A percentile compares a stretch with the other conserved stretches of the same genome.
Conservation (phyloP, 148 eudicot species). For the Silene uniflora region DNA sequence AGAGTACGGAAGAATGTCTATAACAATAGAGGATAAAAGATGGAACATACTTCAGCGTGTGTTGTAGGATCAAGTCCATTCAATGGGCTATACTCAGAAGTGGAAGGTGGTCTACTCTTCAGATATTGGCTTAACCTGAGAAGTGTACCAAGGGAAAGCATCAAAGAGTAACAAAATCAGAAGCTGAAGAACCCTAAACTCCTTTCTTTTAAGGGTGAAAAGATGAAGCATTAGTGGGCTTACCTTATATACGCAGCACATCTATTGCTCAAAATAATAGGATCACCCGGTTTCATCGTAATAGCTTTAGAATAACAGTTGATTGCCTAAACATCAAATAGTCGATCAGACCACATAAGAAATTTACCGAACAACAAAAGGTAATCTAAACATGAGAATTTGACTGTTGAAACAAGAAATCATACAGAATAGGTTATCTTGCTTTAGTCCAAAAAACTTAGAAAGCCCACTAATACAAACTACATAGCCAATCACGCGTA, state of each 20-base stretch:
- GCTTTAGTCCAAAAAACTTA: not conserved
- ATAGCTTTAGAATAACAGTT: slow-evolving; percentile 76
- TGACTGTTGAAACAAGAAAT: not conserved
- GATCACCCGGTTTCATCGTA: slow-evolving; percentile 64
- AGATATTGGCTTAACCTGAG: slow-evolving; percentile 65
- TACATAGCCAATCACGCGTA: not conserved
- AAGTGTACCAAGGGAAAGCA: slow-evolving; percentile 6
- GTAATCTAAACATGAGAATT: not conserved
- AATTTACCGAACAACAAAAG: not conserved
- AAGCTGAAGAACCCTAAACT: not conserved
- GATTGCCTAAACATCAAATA: slow-evolving; percentile 54
- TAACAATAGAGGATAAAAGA: slow-evolving; percentile 8
- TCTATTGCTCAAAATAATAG: slow-evolving; percentile 82
- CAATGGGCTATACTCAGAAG: slow-evolving; percentile 74
- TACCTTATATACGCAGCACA: slow-evolving; percentile 91
- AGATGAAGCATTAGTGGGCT: not conserved
- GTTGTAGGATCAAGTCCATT: slow-evolving; percentile 86
- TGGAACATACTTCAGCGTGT: slow-evolving; percentile 69
- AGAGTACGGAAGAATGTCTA: not conserved
- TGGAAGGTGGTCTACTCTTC: slow-evolving; percentile 64
- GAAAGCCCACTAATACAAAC: not conserved
- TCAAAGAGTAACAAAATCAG: not conserved
- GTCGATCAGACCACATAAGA: slow-evolving; percentile 17
- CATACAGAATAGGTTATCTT: not conserved
- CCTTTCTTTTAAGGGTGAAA: not conserved